Evolutionary conservation across 345 rosid species (phyloP), one percentile per base, ranked within the genome.

Genomic region (Bruguiera sexangula): DNA sequence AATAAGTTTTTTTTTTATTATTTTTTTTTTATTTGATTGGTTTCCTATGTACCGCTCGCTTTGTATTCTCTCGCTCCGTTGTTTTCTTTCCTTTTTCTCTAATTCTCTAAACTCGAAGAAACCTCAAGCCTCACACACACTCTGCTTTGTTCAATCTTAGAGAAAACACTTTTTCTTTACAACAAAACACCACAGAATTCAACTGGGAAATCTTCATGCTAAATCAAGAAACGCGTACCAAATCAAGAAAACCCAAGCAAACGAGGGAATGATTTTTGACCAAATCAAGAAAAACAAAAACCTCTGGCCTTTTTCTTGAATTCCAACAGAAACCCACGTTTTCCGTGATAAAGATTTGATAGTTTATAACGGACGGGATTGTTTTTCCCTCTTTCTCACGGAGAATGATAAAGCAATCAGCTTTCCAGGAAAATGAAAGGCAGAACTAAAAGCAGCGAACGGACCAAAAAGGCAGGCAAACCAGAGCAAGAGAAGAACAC

Each of bases 101-200:
- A 13, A 55, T 55, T 55, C 69, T 32, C 56, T 67, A 60, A 66
- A 60, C 34, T 64, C 83, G 15, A 80, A 82, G 81, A 69, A 82
- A 79, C 80, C 82, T 87, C 82, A 58, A 83, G 71, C 74, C 34
- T 24, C 22, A 15, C 5, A 20, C 5, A 20, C 26, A 29, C 72
- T 66, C 78, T 70, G 76, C 79, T 76, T 80, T 71, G 80, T 74
- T 76, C 87, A 76, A 50, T 62, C 57, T 54, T 58, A 73, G 82
- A 78, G 86, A 69, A 77, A 19, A 37, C 27, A 5, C 50, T 63
- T 34, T 59, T 59, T 66, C 73, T 60, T 26, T 5, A 18, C 48
- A n/a, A 52, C 29, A 57, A 48, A 48, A 55, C 56, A 74, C 61
- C 46, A 65, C 78, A 60, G 66, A 34, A 39, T 71, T 60, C 74